A percentile compares a stretch with the other conserved stretches of the same genome.
phyloP scores from a whole-genome alignment of 2,329 filamentous ascomycete species.

The Alternaria metachromatica region DNA sequence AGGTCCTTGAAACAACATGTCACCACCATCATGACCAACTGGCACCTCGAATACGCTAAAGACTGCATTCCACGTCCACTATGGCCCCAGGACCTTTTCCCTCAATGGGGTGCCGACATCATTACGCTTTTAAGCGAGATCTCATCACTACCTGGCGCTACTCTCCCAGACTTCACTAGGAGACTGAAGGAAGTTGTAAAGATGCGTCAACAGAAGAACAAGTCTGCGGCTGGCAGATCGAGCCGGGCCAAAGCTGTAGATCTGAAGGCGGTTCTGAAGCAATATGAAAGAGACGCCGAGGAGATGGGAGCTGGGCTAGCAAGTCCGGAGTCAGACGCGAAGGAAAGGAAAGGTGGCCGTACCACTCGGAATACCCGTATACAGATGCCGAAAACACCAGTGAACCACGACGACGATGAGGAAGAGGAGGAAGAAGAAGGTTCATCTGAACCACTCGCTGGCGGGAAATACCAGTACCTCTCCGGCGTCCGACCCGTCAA shows the following conservation, averaged over 20 bases:
- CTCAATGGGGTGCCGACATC: constrained; percentile 8
- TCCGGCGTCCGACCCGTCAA: constrained; percentile 4
- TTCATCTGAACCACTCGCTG: constrained; percentile 3
- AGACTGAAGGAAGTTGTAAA: not conserved
- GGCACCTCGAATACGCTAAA: not conserved
- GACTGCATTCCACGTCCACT: constrained; percentile 6
- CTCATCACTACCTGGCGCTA: constrained; percentile 2
- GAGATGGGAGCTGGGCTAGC: not conserved
- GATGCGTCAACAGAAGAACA: constrained; percentile 1
- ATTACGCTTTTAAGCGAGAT: constrained; percentile 9
- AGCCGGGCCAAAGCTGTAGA: constrained; percentile 1
- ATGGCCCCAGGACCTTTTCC: constrained; percentile 6
- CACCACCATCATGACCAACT: constrained; percentile 5
- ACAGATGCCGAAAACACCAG: constrained; percentile 4
- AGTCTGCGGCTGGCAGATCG: not conserved
- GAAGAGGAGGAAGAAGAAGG: constrained; percentile 10
- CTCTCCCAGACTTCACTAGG: constrained; percentile 4
- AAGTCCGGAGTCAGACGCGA: not conserved
- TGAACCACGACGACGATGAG: not conserved
- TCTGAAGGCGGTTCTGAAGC: not conserved
- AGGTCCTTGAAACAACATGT: not conserved
- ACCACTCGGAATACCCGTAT: not conserved
- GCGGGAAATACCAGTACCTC: constrained; percentile 12
- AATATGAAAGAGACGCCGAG: constrained; percentile 1
- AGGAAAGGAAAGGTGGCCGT: not conserved